Base-by-base conservation (phyloP, 1,139 yeast species). In the Scheffersomyces illinoinensis region DNA sequence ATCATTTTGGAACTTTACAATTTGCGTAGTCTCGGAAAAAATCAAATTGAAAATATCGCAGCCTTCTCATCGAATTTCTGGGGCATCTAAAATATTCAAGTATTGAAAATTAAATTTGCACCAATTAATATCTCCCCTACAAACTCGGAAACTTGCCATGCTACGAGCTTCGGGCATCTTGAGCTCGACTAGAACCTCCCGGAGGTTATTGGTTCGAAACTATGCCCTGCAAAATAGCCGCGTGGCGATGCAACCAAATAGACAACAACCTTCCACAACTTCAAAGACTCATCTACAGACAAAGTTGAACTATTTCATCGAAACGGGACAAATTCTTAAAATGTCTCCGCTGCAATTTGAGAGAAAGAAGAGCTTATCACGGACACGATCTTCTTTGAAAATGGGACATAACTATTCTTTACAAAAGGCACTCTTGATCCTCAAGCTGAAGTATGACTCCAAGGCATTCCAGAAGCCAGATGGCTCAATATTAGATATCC, bases 241-340 rank as follows among this genome's bases (percentile, higher is more conserved):
- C 17, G 17, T 7, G 43, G 7, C 43, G 14, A 2, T 33, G 43
- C 14, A 7, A 4, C 43, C 43, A 33, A 33, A 33, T 33, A 33
- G 17, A 33, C 43, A 12, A 33, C 43, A 33, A 14, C 5, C 43
- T 33, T 33, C 43, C 10, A 14, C 43, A 33, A 14, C 17, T 33
- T 33, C 43, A 17, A 33, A 33, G 39, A 62, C 71, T 39, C 63
- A 67, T 54, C 60, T 75, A 20, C 74, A 68, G 59, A 59, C 73
- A 52, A 75, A 72, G 59, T 67, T 77, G 50, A 66, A 68, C 19
- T 66, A 71, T 61, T 76, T 74, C 57, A 58, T 68, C 48, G 68
- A 71, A 54, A 69, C 77, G 0, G 80, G 80, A 2, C 70, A 72
- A 56, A 62, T 74, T 46, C 55, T 67, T 54, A 64, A 61, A 48